Evolutionary conservation across 208 protist species (phyloP).

Genomic region (Trypanosoma boissoni): DNA sequence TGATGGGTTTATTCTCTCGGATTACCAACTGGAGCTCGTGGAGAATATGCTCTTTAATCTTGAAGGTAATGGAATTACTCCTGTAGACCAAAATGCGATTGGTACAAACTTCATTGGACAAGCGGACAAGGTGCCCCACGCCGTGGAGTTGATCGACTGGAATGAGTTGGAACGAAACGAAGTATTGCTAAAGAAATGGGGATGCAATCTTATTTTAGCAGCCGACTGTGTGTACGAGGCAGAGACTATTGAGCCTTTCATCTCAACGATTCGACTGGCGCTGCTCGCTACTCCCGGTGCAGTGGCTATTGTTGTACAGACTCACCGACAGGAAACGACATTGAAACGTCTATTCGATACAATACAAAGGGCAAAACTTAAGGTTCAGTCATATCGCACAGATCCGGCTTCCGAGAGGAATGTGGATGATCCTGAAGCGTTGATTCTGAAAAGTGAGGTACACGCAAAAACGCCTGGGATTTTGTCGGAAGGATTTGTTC

Average conservation of each 20-base stretch:
- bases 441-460: neutral
- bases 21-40: conserved; percentile 67
- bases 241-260: conserved; percentile 49
- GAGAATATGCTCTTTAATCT: conserved; percentile 78
- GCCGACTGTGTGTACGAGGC: conserved; percentile 86
- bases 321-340: conserved; percentile 70
- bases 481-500: neutral
- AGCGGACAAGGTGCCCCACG: conserved; percentile 31
- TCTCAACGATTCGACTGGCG: conserved; percentile 41
- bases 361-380: conserved; percentile 15
- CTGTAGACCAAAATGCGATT: too few relatives aligned
- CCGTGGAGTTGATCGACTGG: conserved; percentile 65
- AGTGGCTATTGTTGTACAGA: conserved; percentile 74
- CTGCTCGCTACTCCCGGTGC: conserved; percentile 8
- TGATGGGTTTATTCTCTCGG: conserved; percentile 40
- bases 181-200: conserved; percentile 35
- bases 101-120: conserved; percentile 22
- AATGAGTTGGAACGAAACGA: conserved; percentile 34
- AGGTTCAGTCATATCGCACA: conserved; percentile 17
- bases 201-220: conserved; percentile 57
- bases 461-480: neutral
- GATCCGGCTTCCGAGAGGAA: neutral
- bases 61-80: conserved; percentile 33
- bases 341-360: conserved; percentile 77
- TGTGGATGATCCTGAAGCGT: too few relatives aligned